These are phyloP conservation scores for Coleophoma crateriformis DNA, from an alignment of 2,329 filamentous ascomycete species.

Conservation along the genomic window DNA sequence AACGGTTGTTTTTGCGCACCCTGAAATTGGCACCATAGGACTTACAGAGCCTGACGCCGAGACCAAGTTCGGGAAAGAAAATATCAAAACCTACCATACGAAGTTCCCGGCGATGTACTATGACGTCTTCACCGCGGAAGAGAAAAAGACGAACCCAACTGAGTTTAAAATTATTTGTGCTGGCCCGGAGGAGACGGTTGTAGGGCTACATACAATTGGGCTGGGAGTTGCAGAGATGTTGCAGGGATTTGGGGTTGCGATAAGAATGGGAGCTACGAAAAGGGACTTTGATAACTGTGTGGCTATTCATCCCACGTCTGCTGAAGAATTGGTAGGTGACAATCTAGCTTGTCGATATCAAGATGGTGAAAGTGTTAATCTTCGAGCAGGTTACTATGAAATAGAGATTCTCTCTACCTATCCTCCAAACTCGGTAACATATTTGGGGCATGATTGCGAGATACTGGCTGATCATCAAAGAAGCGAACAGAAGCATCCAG, in stretches of 20 bases:
- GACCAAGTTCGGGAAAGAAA: conserved; percentile 39
- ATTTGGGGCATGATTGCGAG: too few relatives aligned
- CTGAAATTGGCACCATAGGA: conserved; percentile 41
- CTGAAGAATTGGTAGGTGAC: conserved; percentile 60
- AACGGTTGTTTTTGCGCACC: conserved; percentile 46
- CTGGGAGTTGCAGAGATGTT: conserved; percentile 60
- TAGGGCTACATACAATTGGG: conserved; percentile 43
- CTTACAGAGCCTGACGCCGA: conserved; percentile 43
- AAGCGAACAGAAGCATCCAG: too few relatives aligned
- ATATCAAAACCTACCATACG: conserved; percentile 43
- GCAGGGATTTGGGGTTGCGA: conserved; percentile 70
- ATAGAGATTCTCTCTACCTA: too few relatives aligned
- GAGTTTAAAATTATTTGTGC: conserved; percentile 44
- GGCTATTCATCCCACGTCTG: conserved; percentile 72
- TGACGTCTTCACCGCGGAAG: conserved; percentile 37
- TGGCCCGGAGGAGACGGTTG: conserved; percentile 41
- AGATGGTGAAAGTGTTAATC: too few relatives aligned
- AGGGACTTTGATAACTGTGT: conserved; percentile 70
- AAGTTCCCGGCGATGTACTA: conserved; percentile 44
- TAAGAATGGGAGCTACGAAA: conserved; percentile 80
- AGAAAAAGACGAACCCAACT: conserved; percentile 40
- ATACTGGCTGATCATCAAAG: too few relatives aligned
- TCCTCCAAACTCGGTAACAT: too few relatives aligned
- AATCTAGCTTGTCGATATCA: conserved; percentile 5
- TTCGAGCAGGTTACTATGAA: too few relatives aligned